Base-by-base conservation (phyloP, 768 basidiomycete species). In the Steccherinum ochraceum region DNA sequence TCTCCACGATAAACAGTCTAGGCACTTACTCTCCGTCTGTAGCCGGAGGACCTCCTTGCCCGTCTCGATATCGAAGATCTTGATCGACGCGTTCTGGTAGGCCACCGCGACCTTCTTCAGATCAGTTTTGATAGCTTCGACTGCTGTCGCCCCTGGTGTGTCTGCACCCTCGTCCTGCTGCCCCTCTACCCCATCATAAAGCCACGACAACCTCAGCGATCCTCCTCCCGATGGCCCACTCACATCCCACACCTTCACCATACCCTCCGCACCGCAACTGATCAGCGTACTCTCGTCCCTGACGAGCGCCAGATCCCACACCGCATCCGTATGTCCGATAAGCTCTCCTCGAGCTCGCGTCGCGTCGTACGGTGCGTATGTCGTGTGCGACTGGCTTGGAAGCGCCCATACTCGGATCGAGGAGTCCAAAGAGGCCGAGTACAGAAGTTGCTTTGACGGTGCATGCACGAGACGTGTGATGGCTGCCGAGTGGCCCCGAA, bases 161-260 rank as follows among this genome's bases (percentile, higher is more conserved):
- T 80, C 79, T 21, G 69, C 71, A 4, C 57, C 61, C 12, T 65
- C 67, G 16, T 35, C 30, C 41, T 43, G 41, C 41, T 43, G 10
- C 16, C 41, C 41, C 7, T 43, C 41, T 19, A 43, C 41, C 7
- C 86, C 91, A 55, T 74, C 65, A 68, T 88, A 93, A 12, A 80
- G 83, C 90, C 92, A 96, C 18, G 84, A 84, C 55, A 90, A 65
- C 59, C 72, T 81, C 54, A 92, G 72, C 5, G 81, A 79, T 4
- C 83, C 79, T 12, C 80, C 78, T 13, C 79, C 80, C 25, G 79
- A 76, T 21, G 81, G 75, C 16, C 79, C 81, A 58, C 81, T 80
- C 45, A 91, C 85, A 58, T 93, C 90, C 94, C 95, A 98, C 12
- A 95, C 81, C 68, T 96, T 96, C 58, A 97, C 86, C 0, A 80